Conservation (phyloP, 2,329 filamentous ascomycete species). For the Allantophomopsis cytisporea region DNA sequence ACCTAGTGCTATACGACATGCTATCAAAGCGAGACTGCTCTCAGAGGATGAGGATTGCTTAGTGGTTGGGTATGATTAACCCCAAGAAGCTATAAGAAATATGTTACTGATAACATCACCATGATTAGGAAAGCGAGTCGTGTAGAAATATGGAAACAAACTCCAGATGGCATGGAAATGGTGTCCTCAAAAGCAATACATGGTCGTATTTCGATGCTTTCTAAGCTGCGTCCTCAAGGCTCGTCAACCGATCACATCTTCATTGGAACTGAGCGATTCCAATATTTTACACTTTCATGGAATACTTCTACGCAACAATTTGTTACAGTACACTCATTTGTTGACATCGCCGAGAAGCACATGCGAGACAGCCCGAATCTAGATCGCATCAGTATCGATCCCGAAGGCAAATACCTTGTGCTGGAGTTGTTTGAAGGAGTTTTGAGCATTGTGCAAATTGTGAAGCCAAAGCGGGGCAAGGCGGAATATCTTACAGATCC, state of each 20-base stretch:
- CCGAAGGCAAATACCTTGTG: slow-evolving; percentile 54
- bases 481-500: slow-evolving; percentile 46
- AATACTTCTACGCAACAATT: slow-evolving; percentile 40
- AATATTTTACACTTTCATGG: slow-evolving; percentile 88
- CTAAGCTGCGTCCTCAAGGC: slow-evolving; percentile 64
- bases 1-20: slow-evolving; percentile 83
- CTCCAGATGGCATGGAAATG: slow-evolving; percentile 49
- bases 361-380: slow-evolving; percentile 71
- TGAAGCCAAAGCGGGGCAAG: slow-evolving; percentile 35
- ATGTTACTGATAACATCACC: slow-evolving; percentile 3
- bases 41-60: slow-evolving; percentile 65
- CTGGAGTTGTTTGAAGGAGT: slow-evolving; percentile 58
- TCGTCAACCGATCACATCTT: slow-evolving; percentile 75
- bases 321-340: slow-evolving; percentile 33
- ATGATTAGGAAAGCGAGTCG: slow-evolving; percentile 62
- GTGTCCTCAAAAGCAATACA: slow-evolving; percentile 62
- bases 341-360: slow-evolving; percentile 41
- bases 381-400: slow-evolving; percentile 75
- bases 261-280: slow-evolving; percentile 76
- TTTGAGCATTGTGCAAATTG: slow-evolving; percentile 47
- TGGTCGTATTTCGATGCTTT: slow-evolving; percentile 75
- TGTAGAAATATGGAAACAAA: slow-evolving; percentile 68
- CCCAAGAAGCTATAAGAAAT: neutral
- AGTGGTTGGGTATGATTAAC: slow-evolving; percentile 62
- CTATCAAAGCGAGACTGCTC: slow-evolving; percentile 67